Base-by-base conservation (phyloP, 192 early-diverging fungal genomes). In the Backusella parvicylindrica region DNA sequence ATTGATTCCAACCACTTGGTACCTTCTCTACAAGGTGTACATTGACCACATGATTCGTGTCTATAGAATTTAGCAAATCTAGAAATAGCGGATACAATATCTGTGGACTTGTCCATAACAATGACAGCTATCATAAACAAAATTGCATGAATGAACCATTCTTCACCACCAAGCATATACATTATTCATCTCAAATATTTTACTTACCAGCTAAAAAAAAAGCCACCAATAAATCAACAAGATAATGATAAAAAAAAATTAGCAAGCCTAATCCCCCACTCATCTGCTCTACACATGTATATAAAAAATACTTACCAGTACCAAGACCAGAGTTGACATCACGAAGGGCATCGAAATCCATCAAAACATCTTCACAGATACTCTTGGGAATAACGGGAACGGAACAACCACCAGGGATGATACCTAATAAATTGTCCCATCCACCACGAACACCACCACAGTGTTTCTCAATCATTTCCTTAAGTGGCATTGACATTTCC, bases 31-130 rank as follows among this genome's bases (percentile, higher is more conserved):
- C 98, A 99, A 11, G 98, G 98, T 53, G 98, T 99, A 85, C 98
- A 99, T 87, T 99, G 98, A 78, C 98, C 98, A 75, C 98, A 99
- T 67, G 89, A 92, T 85, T 99, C 98, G 85, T 99, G 98, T 83
- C 94, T 90, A 87, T 98, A 99, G 84, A 99, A 99, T 21, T 92
- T 91, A 64, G 92, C 84, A 67, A 98, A 88, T 28, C 98, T 92
- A 8, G 95, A 92, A 81, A 99, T 99, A 72, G 95, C 97, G 43
- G 86, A 78, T 3, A 99, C 95, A 49, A 97, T 93, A 80, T 99
- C 98, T 38, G 95, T 96, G 75, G 92, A 93, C 88, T 98, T 99
- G 86, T 99, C 96, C 96, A 99, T 97, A 60, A 99, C 97, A 82
- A 99, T 97, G 28, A 99, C 94, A 37, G 95, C 97, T 71, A 50